Percentiles rank a stretch among this genome's conserved stretches.
phyloP scores from a whole-genome alignment of 2,329 filamentous ascomycete species.

The Madurella mycetomatis region DNA sequence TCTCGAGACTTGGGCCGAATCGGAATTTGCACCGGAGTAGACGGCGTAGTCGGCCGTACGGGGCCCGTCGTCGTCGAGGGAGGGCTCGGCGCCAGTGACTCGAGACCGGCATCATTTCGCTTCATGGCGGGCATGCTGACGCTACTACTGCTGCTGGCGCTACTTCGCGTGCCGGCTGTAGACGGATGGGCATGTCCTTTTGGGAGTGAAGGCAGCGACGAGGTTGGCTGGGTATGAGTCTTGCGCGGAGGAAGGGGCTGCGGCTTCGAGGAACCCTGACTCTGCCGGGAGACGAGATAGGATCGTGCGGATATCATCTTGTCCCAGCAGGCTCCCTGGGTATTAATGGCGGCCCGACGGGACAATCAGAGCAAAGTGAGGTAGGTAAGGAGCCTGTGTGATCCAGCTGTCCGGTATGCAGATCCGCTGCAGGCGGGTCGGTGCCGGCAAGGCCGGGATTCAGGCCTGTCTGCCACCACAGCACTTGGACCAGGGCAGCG shows the following conservation, averaged over 20 bases:
- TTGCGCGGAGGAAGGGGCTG: slow-evolving; percentile 5
- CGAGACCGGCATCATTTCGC: slow-evolving; percentile 26
- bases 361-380: not conserved
- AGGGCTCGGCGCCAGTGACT: slow-evolving; percentile 23
- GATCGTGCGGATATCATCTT: slow-evolving; percentile 39
- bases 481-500: slow-evolving; percentile 3
- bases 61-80: slow-evolving; percentile 31
- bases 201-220: slow-evolving; percentile 14
- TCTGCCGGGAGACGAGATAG: slow-evolving; percentile 35
- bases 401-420: slow-evolving; percentile 13
- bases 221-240: slow-evolving; percentile 8
- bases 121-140: slow-evolving; percentile 27
- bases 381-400: slow-evolving; percentile 14
- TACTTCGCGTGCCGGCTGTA: slow-evolving; percentile 16
- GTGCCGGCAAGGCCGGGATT: slow-evolving; percentile 17
- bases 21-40: slow-evolving; percentile 54
- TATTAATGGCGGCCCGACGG: slow-evolving; percentile 14
- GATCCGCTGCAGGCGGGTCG: slow-evolving; percentile 22
- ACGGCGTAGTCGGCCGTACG: slow-evolving; percentile 37
- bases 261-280: not conserved
- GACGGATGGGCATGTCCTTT: slow-evolving; percentile 31
- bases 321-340: slow-evolving; percentile 20
- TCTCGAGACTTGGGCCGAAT: slow-evolving; percentile 38
- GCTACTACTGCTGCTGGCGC: slow-evolving; percentile 18
- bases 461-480: not conserved